Conservation (phyloP, 2,329 filamentous ascomycete genomes). For the Exophiala calicioides region DNA sequence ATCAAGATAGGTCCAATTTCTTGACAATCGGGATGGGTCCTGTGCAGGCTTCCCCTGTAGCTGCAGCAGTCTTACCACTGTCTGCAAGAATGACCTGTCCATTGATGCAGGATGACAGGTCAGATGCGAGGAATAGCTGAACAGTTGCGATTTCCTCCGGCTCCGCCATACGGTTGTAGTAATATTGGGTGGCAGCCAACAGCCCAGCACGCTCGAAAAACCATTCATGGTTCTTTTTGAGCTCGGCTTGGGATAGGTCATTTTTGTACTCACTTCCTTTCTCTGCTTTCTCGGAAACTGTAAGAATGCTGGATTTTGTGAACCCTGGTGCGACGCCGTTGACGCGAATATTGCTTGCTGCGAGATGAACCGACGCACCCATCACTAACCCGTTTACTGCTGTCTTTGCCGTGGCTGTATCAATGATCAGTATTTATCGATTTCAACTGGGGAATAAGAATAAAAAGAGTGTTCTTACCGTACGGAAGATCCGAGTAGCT, state of each 20-base stretch:
- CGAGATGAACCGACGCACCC: slow-evolving; percentile 12
- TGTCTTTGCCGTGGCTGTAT: slow-evolving; percentile 14
- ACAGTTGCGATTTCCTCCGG: slow-evolving; percentile 16
- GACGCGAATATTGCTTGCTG: slow-evolving; percentile 19
- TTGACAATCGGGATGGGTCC: slow-evolving; percentile 11
- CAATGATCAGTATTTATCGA: background rate
- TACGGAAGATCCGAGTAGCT: slow-evolving; percentile 20
- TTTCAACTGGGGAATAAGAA: background rate
- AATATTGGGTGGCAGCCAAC: slow-evolving; percentile 8
- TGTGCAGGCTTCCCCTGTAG: slow-evolving; percentile 18
- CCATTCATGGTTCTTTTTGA: slow-evolving; percentile 14
- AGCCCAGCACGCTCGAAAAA: slow-evolving; percentile 17
- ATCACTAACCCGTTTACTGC: slow-evolving; percentile 11
- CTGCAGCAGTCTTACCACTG: slow-evolving; percentile 18
- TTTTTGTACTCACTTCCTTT: slow-evolving; percentile 14
- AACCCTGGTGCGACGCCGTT: slow-evolving; percentile 21
- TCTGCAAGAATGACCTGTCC: slow-evolving; percentile 18
- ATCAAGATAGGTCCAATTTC: slow-evolving; percentile 6
- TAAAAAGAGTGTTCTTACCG: slow-evolving; percentile 5
- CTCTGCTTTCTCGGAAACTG: slow-evolving; percentile 10
- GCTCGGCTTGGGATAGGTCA: background rate
- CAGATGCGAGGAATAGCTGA: slow-evolving; percentile 38
- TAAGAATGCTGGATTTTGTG: slow-evolving; percentile 14
- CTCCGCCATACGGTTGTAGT: slow-evolving; percentile 19
- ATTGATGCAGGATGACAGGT: slow-evolving; percentile 12